Evolutionary conservation across 2,329 filamentous ascomycete genomes (phyloP), one percentile per base, ranked within the genome.

Genomic region (Scedosporium dehoogii): DNA sequence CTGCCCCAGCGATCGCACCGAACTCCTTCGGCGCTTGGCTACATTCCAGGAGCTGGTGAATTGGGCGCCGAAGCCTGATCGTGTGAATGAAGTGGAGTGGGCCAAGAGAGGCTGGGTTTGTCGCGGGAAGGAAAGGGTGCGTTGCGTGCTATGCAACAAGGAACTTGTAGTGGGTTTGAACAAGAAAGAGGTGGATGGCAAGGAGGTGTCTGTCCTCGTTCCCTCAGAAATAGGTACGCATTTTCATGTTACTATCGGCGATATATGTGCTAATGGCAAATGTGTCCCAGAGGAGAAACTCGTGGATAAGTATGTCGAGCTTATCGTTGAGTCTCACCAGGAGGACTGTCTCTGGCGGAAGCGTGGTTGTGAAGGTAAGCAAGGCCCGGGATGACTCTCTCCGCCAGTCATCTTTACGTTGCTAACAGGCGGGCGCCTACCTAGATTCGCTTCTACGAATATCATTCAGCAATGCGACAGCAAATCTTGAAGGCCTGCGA

Each of bases 21-120:
- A 91, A 67, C 92, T 97, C 65, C 80, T 97, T 10, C 85, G 83
- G 68, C 81, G 94, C 25, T 79, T 99, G 29, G 88, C 88, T 64
- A 96, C 91, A 0, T 99, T 96, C 71, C 89, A 93, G 70, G 91
- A 93, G 67, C 86, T 97, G 58, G 94, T 91, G 61, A 85, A 89
- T 71, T 99, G 93, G 93, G 89, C 90, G n/a, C 89, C 91, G 0
- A 97, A 97, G 72, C 92, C 94, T 0, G 85, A 92, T 60, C 81
- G 80, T 41, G 87, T 97, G 68, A 91, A 86, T 70, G 94, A 97
- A 75, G 86, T 97, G 6, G 89, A 92, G 72, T 99, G 94, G 94
- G 92, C 92, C 0, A 96, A 93, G 78, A 80, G 90, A 63, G 93
- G 93, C 0, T 99, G 94, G 93, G 81, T 88, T 3, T 97, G 93